Evolutionary conservation across 768 basidiomycete species (phyloP).

Genomic region (Phlebiopsis gigantea): DNA sequence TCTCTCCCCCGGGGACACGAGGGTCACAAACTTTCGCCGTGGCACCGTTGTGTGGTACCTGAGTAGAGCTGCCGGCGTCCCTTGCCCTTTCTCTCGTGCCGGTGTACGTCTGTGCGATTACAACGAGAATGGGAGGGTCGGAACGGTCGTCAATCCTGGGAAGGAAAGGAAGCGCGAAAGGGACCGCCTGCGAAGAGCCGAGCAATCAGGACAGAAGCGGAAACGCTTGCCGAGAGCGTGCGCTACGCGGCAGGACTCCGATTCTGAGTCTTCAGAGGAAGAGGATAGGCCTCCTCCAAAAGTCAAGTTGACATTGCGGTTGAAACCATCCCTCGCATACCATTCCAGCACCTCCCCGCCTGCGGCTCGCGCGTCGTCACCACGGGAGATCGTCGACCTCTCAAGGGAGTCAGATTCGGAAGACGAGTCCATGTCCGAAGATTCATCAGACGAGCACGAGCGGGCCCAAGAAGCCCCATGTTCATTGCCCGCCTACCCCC

Average conservation of each 20-base stretch:
- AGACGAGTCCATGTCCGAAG: constrained; percentile 31
- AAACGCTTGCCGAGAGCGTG: constrained; percentile 35
- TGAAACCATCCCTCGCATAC: constrained; percentile 42
- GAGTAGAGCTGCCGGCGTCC: constrained; percentile 65
- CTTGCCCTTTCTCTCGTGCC: constrained; percentile 69
- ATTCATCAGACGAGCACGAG: constrained; percentile 29
- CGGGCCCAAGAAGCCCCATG: constrained; percentile 11
- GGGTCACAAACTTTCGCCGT: constrained; percentile 67
- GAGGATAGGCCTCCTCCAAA: constrained; percentile 46
- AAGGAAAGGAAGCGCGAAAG: constrained; percentile 28
- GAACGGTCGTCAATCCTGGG: constrained; percentile 20
- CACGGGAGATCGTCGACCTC: constrained; percentile 35
- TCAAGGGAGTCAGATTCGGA: constrained; percentile 34
- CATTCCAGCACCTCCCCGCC: constrained; percentile 22
- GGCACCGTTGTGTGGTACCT: constrained; percentile 83
- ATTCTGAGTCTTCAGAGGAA: constrained; percentile 25
- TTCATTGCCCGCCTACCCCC: constrained; percentile 19
- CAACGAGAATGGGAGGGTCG: constrained; percentile 42
- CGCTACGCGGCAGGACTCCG: constrained; percentile 20
- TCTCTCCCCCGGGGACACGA: constrained; percentile 28
- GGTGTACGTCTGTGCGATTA: constrained; percentile 73
- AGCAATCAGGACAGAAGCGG: constrained; percentile 41
- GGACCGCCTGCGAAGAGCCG: constrained; percentile 26
- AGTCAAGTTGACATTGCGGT: constrained; percentile 64
- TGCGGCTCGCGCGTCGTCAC: constrained; percentile 13